Base-by-base conservation (phyloP, 2,329 filamentous ascomycete species). In the Fusarium guadeloupense region DNA sequence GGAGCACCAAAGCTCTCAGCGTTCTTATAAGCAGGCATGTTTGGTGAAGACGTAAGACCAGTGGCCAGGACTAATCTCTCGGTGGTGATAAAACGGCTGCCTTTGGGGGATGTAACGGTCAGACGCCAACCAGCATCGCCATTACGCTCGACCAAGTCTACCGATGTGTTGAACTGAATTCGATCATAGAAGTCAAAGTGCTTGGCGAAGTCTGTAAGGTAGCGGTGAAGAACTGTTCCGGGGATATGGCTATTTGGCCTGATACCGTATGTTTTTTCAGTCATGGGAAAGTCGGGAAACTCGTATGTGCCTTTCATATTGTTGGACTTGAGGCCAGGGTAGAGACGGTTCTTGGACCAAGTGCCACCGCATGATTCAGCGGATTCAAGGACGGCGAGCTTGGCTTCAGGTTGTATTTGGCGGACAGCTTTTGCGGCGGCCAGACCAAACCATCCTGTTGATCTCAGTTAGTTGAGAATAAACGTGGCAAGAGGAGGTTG, bases 231-330 rank as follows among this genome's bases (percentile, higher is more conserved):
- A 5, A 72, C 66, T 6, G 70, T 56, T 1, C 71, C 77, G 0
- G 77, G 75, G 7, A 80, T 77, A 34, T 79, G 75, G 13, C 60
- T 40, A 8, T 65, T 62, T 4, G 68, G 55, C 28, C 70, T 69
- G 13, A 80, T 69, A 2, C 74, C 76, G 58, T 81, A 84, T 1
- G 71, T 76, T 3, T 76, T 76, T 23, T 74, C 72, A 9, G 74
- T 70, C 85, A 89, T 86, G 6, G 86, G 85, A 53, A 86, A 88
- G 59, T 89, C 87, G 7, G 81, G 81, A 59, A 81, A 89, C 67
- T 89, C 87, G 64, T 87, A 88, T 1, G 82, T 83, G 17, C 86
- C 86, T 8, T 83, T 70, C 69, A 88, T 78, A 62, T 89, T 89
- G 73, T 90, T 90, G 4, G 85, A 83, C 54, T 84, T 85, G 38